phyloP scores from a whole-genome alignment of 2,329 filamentous ascomycete species.

The Nigrospora osmanthi region DNA sequence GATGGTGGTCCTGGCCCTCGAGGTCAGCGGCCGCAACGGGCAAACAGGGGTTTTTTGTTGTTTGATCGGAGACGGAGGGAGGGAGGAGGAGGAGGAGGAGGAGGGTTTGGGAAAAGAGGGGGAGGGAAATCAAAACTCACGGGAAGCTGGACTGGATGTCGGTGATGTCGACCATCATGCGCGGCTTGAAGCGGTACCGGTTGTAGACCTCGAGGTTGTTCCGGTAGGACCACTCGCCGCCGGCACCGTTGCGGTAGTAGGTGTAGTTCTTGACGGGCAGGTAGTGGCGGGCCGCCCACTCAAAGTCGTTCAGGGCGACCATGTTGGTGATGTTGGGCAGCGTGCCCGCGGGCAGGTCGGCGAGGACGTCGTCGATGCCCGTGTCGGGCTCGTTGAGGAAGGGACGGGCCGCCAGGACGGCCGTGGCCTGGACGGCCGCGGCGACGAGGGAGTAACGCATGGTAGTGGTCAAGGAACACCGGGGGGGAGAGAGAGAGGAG shows the following conservation, averaged over 20 bases:
- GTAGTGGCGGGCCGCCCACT: slow-evolving; percentile 40
- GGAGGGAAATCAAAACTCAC: too few species aligned
- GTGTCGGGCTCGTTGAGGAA: slow-evolving; percentile 39
- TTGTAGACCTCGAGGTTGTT: slow-evolving; percentile 48
- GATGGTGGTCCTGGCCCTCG: slow-evolving; percentile 32
- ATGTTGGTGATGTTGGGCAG: slow-evolving; percentile 36
- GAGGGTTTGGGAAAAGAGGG: too few species aligned
- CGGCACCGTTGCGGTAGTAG: slow-evolving; percentile 50
- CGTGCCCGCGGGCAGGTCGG: slow-evolving; percentile 19
- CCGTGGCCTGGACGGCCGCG: slow-evolving; percentile 18
- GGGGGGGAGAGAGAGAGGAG: too few species aligned
- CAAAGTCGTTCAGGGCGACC: slow-evolving; percentile 44
- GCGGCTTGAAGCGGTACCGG: slow-evolving; percentile 38
- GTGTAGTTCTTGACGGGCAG: slow-evolving; percentile 40
- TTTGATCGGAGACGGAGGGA: not conserved
- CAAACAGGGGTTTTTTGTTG: too few species aligned
- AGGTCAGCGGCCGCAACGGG: slow-evolving; percentile 3
- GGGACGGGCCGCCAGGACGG: slow-evolving; percentile 30
- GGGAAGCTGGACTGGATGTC: slow-evolving; percentile 29
- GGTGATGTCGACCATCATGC: slow-evolving; percentile 42
- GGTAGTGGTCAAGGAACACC: slow-evolving; percentile 5
- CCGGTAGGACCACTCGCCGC: slow-evolving; percentile 47
- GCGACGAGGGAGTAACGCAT: slow-evolving; percentile 19
- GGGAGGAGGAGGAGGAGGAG: not conserved
- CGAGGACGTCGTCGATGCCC: slow-evolving; percentile 30